A percentile compares a stretch with the other conserved stretches of the same genome.
These are phyloP conservation scores for Trichoderma koningiopsis DNA, from an alignment of 2,329 filamentous ascomycete genomes.

Conservation along the genomic window DNA sequence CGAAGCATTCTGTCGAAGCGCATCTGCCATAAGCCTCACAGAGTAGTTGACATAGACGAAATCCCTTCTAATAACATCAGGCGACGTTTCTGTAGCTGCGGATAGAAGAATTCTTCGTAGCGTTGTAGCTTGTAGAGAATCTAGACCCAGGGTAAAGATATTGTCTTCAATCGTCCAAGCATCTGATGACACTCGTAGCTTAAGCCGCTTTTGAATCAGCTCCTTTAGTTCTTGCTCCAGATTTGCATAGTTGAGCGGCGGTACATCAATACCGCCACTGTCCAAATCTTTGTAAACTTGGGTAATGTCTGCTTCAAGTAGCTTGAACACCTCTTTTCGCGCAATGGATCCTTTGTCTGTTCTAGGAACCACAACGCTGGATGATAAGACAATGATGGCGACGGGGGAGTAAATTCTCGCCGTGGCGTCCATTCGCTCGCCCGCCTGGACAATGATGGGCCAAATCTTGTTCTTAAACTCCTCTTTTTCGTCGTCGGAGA, in stretches of 20 bases:
- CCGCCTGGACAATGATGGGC: conserved; percentile 28
- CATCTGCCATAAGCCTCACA: conserved; percentile 24
- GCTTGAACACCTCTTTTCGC: conserved; percentile 30
- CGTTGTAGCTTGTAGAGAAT: conserved; percentile 27
- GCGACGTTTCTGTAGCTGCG: conserved; percentile 27
- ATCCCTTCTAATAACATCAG: conserved; percentile 26
- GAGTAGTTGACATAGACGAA: conserved; percentile 31
- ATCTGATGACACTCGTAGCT: conserved; percentile 12
- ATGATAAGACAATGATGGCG: conserved; percentile 30
- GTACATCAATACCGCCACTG: conserved; percentile 19
- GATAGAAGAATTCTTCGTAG: conserved; percentile 25
- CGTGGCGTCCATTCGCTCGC: conserved; percentile 30
- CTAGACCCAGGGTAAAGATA: conserved; percentile 27
- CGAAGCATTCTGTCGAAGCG: not conserved
- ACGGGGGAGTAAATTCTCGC: conserved; percentile 29
- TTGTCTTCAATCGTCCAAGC: conserved; percentile 25
- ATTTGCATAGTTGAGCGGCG: conserved; percentile 25
- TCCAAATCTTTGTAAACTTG: conserved; percentile 28
- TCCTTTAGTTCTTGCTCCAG: conserved; percentile 25
- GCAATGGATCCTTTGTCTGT: conserved; percentile 34
- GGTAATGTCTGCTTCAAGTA: conserved; percentile 29
- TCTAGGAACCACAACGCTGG: conserved; percentile 27
- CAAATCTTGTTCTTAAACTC: conserved; percentile 29
- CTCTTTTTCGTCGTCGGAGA: conserved; percentile 1
- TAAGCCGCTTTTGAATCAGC: conserved; percentile 24